phyloP scores from a whole-genome alignment of 2,329 filamentous ascomycete species.

The Bretziella fagacearum region DNA sequence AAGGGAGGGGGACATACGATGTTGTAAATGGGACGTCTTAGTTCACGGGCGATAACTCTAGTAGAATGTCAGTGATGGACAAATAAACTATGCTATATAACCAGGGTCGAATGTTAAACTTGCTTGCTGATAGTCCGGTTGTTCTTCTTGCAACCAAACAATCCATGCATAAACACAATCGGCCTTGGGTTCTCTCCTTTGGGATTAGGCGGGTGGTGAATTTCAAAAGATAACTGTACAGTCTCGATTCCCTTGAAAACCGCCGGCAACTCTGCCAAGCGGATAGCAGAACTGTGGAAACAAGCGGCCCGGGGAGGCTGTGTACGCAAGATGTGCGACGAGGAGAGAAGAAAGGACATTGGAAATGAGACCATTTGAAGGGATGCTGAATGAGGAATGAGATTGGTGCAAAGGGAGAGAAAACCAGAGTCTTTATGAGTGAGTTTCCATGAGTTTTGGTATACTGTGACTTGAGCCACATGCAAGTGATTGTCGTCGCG shows the following conservation, averaged over 20 bases:
- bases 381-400: neutral
- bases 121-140: slow-evolving; percentile 91
- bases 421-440: no score
- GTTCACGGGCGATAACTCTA: slow-evolving; percentile 64
- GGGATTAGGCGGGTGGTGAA: slow-evolving; percentile 40
- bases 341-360: slow-evolving; percentile 9
- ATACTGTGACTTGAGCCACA: no score
- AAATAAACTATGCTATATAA: neutral
- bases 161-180: slow-evolving; percentile 77
- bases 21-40: slow-evolving; percentile 66
- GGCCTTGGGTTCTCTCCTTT: slow-evolving; percentile 32
- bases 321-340: neutral
- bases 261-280: neutral
- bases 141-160: slow-evolving; percentile 93
- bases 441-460: no score
- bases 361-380: no score
- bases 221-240: slow-evolving; percentile 42
- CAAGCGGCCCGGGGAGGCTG: slow-evolving; percentile 3
- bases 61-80: neutral
- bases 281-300: slow-evolving; percentile 8
- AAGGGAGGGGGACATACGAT: slow-evolving; percentile 37
- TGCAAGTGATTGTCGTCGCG: no score
- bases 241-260: slow-evolving; percentile 8
- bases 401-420: no score
- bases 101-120: slow-evolving; percentile 21